These are phyloP conservation scores for Capronia epimyces DNA, from an alignment of 2,329 filamentous ascomycete genomes.

Conservation along the genomic window DNA sequence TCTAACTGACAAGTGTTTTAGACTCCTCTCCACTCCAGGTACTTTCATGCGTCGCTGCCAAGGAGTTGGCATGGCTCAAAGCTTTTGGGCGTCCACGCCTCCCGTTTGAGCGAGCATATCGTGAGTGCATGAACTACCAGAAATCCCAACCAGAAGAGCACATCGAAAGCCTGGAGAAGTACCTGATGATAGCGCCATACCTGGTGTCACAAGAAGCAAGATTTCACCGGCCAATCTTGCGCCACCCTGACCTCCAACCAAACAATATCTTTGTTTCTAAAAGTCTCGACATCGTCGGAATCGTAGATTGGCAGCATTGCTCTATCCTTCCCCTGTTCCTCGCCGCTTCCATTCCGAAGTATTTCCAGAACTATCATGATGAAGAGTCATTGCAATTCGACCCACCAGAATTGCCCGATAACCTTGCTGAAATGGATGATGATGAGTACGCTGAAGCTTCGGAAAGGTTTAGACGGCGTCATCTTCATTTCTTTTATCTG, in stretches of 20 bases:
- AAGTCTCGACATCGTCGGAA: conserved; percentile 32
- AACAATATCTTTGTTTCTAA: conserved; percentile 33
- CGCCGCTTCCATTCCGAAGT: conserved; percentile 36
- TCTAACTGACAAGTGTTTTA: too few species aligned
- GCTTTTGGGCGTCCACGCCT: too few species aligned
- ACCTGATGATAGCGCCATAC: conserved; percentile 30
- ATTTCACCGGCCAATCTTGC: conserved; percentile 21
- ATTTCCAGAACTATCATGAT: conserved; percentile 39
- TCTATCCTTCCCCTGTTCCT: conserved; percentile 37
- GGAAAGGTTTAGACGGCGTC: neutral
- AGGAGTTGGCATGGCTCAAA: too few species aligned
- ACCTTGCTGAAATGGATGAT: conserved; percentile 1
- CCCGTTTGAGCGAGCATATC: too few species aligned
- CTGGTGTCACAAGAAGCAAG: conserved; percentile 10
- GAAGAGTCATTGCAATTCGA: conserved; percentile 23
- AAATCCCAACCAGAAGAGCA: neutral
- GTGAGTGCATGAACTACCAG: too few species aligned
- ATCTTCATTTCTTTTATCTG: neutral
- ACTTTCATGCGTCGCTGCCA: too few species aligned
- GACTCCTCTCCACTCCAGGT: too few species aligned
- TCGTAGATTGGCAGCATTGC: conserved; percentile 43
- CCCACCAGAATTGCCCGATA: conserved; percentile 1
- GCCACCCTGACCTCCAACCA: conserved; percentile 31
- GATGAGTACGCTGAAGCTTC: neutral
- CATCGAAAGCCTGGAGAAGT: conserved; percentile 23